phyloP scores from a whole-genome alignment of 208 protist genomes.

The Naegleria fowleri region DNA sequence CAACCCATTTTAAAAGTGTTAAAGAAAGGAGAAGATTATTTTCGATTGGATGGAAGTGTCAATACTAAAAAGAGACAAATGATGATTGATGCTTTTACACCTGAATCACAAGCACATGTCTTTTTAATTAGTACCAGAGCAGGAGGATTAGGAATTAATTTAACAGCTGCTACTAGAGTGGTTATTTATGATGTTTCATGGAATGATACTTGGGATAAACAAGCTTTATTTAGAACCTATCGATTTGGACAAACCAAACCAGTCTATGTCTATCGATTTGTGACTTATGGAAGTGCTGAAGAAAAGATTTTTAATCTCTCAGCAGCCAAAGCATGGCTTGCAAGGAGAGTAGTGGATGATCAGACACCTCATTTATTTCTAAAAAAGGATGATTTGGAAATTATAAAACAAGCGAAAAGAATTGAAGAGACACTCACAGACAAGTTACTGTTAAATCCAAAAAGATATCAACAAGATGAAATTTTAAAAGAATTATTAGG shows the following conservation, averaged over 20 bases:
- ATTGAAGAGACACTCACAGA: background rate
- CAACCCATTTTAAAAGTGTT: background rate
- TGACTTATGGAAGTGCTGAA: constrained; percentile 81
- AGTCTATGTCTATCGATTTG: constrained; percentile 82
- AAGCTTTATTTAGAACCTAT: constrained; percentile 86
- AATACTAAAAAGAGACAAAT: constrained; percentile 51
- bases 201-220: constrained; percentile 75
- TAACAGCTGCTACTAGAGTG: constrained; percentile 80
- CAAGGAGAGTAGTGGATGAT: background rate
- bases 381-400: background rate
- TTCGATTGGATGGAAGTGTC: constrained; percentile 53
- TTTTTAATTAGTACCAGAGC: constrained; percentile 81
- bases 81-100: constrained; percentile 63
- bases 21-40: constrained; percentile 22
- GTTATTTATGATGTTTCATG: constrained; percentile 87
- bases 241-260: constrained; percentile 79
- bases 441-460: background rate
- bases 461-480: background rate
- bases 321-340: background rate
- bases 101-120: constrained; percentile 45
- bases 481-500: background rate
- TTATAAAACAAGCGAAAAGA: background rate
- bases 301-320: constrained; percentile 59
- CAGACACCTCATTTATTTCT: background rate
- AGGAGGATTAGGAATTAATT: constrained; percentile 79